phyloP scores from a whole-genome alignment of 495 filamentous ascomycete genomes.

The Thermothielavioides terrestris region DNA sequence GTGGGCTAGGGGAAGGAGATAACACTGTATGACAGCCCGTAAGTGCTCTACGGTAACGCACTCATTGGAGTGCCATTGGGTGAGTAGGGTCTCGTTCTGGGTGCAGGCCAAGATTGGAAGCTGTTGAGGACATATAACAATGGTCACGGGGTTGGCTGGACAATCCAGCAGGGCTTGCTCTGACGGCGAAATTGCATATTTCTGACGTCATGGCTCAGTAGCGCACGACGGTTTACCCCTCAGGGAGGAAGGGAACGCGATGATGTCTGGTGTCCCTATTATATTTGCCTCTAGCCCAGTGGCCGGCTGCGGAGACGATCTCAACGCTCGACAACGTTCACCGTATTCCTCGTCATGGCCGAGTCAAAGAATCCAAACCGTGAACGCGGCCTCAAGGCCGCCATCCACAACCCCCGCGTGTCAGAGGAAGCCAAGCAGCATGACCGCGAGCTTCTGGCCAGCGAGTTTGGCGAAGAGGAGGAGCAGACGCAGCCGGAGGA shows the following conservation, averaged over 20 bases:
- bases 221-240: background rate
- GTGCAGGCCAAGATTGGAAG: too few relatives aligned
- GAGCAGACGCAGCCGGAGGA: background rate
- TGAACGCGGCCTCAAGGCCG: slow-evolving; percentile 24
- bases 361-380: slow-evolving; percentile 22
- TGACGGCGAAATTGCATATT: slow-evolving; percentile 1
- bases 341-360: slow-evolving; percentile 4
- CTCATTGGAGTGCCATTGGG: too few relatives aligned
- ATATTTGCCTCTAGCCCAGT: too few relatives aligned
- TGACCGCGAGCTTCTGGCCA: slow-evolving; percentile 19
- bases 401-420: slow-evolving; percentile 28
- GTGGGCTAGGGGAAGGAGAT: background rate
- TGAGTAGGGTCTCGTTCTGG: too few relatives aligned
- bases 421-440: slow-evolving; percentile 41
- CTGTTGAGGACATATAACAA: too few relatives aligned
- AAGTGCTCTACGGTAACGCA: too few relatives aligned
- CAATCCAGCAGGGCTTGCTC: background rate
- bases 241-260: background rate
- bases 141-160: too few relatives aligned
- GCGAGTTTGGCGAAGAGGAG: slow-evolving; percentile 11
- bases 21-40: background rate
- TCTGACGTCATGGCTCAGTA: slow-evolving; percentile 4
- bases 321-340: background rate
- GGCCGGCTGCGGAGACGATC: too few relatives aligned
- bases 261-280: background rate